A percentile compares a stretch with the other conserved stretches of the same genome.
Conservation (phyloP, 2,329 filamentous ascomycete species). For the Podosphaera aphanis region DNA sequence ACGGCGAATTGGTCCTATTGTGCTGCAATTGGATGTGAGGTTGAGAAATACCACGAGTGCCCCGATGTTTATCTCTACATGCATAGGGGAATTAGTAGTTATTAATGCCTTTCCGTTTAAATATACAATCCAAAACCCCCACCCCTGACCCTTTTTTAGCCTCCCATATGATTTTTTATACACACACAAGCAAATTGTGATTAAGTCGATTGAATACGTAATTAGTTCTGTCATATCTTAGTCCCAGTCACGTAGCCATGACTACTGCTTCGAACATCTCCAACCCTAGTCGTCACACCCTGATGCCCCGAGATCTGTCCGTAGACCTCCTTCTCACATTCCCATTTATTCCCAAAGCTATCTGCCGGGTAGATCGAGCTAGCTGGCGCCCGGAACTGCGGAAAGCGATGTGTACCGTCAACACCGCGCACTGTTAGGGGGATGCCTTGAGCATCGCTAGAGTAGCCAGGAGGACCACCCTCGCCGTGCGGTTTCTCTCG, state of each 20-base stretch:
- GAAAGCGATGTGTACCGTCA: conserved; percentile 5
- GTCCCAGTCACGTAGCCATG: conserved; percentile 10
- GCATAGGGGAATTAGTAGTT: no score
- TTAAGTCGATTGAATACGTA: not conserved
- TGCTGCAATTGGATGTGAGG: no score
- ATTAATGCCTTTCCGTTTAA: no score
- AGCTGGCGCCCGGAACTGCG: conserved; percentile 8
- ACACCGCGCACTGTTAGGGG: conserved; percentile 4
- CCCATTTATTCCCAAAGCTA: conserved; percentile 4
- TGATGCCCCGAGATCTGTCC: conserved; percentile 4
- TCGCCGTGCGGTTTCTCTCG: conserved; percentile 37
- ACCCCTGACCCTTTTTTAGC: no score
- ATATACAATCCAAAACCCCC: no score
- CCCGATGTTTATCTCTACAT: no score
- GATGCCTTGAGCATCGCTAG: conserved; percentile 7
- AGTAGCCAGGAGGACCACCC: conserved; percentile 22
- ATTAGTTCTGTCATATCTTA: conserved; percentile 2
- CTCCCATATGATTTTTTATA: no score
- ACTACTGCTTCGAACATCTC: conserved; percentile 9
- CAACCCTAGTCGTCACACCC: conserved; percentile 6
- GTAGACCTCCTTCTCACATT: conserved; percentile 7
- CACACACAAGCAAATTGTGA: no score
- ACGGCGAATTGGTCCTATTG: no score
- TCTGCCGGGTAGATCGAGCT: conserved; percentile 4
- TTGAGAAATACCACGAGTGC: no score